These are phyloP conservation scores for Ceratocystis lukuohia DNA, from an alignment of 2,329 filamentous ascomycete genomes.

Conservation along the genomic window DNA sequence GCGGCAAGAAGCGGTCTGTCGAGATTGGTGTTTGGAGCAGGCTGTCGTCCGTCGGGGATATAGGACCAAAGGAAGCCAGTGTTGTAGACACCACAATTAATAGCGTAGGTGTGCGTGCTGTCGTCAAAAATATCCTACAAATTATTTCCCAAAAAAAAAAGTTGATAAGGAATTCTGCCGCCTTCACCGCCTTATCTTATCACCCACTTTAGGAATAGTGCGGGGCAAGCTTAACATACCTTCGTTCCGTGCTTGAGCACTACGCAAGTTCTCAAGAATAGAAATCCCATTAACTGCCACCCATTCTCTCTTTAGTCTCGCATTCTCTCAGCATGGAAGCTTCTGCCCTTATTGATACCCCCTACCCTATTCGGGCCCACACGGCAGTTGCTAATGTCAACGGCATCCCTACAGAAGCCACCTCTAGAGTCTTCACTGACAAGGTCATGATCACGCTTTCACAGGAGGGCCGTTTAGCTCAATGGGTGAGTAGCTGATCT, in stretches of 20 bases:
- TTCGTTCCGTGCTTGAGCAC: too few relatives aligned
- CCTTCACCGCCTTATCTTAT: constrained; percentile 17
- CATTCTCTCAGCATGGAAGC: background rate
- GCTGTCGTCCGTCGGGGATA: too few relatives aligned
- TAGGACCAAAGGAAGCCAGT: too few relatives aligned
- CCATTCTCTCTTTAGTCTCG: background rate
- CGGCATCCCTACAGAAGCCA: constrained; percentile 57
- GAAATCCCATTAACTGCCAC: background rate
- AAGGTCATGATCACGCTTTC: constrained; percentile 83
- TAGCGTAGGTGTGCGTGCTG: background rate
- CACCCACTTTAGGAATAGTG: constrained; percentile 27
- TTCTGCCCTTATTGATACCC: constrained; percentile 27
- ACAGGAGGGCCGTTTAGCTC: constrained; percentile 70
- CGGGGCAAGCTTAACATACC: constrained; percentile 22
- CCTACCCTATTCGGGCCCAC: constrained; percentile 55
- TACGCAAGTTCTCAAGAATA: background rate
- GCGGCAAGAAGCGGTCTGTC: too few relatives aligned
- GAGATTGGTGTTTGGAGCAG: too few relatives aligned
- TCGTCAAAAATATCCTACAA: background rate
- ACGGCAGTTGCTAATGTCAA: constrained; percentile 49
- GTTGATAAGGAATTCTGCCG: constrained; percentile 27
- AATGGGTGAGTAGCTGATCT: constrained; percentile 60
- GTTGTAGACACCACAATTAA: too few relatives aligned
- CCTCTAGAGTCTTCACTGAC: constrained; percentile 64
- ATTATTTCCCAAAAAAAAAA: constrained; percentile 12